Evolutionary conservation across 2,329 filamentous ascomycete species (phyloP).

Genomic region (Fonsecaea multimorphosa): DNA sequence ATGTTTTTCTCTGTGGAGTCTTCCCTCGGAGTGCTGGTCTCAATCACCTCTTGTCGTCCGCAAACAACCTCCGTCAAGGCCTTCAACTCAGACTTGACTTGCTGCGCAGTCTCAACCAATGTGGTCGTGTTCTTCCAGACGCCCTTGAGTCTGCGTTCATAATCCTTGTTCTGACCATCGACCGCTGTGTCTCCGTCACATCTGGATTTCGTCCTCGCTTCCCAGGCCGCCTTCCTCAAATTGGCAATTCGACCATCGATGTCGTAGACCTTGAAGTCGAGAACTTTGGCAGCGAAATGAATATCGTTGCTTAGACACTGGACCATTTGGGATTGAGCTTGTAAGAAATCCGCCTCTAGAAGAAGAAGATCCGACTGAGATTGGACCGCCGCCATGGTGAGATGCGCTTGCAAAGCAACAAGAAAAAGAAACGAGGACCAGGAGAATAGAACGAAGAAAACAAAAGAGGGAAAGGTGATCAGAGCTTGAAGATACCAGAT

Average conservation of each 20-base stretch:
- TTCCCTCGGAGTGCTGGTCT: not conserved
- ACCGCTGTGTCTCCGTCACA: not conserved
- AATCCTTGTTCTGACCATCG: conserved; percentile 3
- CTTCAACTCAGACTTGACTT: conserved; percentile 19
- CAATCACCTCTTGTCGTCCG: not conserved
- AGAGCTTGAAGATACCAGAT: not conserved
- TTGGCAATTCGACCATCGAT: conserved; percentile 7
- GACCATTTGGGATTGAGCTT: conserved; percentile 20
- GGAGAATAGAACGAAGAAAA: not conserved
- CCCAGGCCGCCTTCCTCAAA: conserved; percentile 22
- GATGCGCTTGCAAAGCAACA: not conserved
- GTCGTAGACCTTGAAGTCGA: conserved; percentile 20
- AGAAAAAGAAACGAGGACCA: not conserved
- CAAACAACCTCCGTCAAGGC: conserved; percentile 13
- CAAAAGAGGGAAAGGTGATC: not conserved
- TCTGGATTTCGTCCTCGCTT: not conserved
- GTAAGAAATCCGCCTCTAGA: conserved; percentile 18
- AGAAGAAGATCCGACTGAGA: conserved; percentile 6
- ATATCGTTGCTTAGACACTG: conserved; percentile 14
- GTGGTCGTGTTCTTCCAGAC: conserved; percentile 5
- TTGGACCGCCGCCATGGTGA: conserved; percentile 18
- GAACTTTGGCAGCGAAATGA: conserved; percentile 14
- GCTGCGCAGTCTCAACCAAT: conserved; percentile 11
- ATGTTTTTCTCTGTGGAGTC: not conserved
- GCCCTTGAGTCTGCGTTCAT: not conserved